Base-by-base conservation (phyloP, 805 yeast genomes). In the Zygoascus biomembranicola region DNA sequence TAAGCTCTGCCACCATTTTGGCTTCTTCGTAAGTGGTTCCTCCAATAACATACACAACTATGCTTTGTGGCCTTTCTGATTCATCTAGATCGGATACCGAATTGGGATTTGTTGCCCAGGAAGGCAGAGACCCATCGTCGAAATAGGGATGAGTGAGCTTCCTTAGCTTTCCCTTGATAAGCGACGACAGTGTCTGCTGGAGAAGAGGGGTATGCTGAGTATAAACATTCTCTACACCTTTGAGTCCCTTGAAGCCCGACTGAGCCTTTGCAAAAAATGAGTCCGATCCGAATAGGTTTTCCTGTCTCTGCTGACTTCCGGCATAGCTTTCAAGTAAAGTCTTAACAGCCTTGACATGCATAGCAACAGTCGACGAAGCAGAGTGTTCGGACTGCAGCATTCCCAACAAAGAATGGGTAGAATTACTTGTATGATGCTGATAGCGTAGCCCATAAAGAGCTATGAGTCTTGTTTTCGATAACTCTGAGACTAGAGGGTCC, bases 11-110 rank as follows among this genome's bases (percentile, higher is more conserved):
- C 4, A 90, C 81, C 23, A 90, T 69, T 57, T 97, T 78, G 0
- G 95, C 87, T 66, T 94, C 99, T 67, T 92, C 98, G 65, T 81
- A 89, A 0, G 98, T 92, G 1, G 79, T 85, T 14, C 99, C 99
- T 5, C 97, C 98, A 50, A 88, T 80, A 16, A 72, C 62, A 52
- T 70, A 72, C 19, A 73, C 68, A 28, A 73, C 58, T 14, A 71
- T 62, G 47, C 69, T 70, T 52, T 65, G 70, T 9, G 72, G 71
- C 37, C 62, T 54, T 50, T 70, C 73, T 16, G 42, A 47, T 26
- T 57, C 43, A 11, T 60, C 56, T 9, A 26, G 19, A 31, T 16
- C 37, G 10, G 16, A n/a, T n/a, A 16, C 19, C 6, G 44, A 20
- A 39, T 43, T 49, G 37, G 42, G 48, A 20, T 32, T 39, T 14